These are phyloP conservation scores for Raphanus raphanistrum DNA, from an alignment of 345 rosid genomes.

Conservation along the genomic window DNA sequence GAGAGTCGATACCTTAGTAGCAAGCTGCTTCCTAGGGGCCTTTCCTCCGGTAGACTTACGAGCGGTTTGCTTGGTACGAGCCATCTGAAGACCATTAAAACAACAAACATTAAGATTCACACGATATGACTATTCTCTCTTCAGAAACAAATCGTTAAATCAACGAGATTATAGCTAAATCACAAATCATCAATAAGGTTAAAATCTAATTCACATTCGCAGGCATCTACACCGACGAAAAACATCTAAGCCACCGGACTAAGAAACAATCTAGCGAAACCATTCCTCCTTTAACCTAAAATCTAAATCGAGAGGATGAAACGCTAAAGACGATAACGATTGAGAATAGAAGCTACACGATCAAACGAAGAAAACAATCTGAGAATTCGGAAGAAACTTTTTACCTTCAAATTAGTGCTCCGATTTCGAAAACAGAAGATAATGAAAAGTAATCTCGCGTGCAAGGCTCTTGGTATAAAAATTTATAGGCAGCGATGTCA, in stretches of 20 bases:
- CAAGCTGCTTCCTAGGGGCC: conserved; percentile 97
- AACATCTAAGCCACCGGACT: not conserved
- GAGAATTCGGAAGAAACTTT: not conserved
- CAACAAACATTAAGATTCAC: not conserved
- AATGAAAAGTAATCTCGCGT: not conserved
- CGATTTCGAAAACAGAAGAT: not conserved
- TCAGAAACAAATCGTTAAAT: not conserved
- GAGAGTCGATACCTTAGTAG: conserved; percentile 59
- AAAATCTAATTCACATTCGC: conserved; percentile 4
- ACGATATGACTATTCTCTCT: not conserved
- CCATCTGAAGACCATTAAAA: conserved; percentile 17
- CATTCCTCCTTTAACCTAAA: not conserved
- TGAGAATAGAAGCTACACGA: not conserved
- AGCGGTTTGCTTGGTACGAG: conserved; percentile 87
- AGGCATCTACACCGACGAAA: no score
- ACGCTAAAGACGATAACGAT: not conserved
- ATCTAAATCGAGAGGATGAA: not conserved
- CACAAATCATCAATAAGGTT: not conserved
- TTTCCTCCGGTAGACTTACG: conserved; percentile 96
- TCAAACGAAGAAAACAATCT: not conserved
- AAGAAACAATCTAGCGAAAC: not conserved
- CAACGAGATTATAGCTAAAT: no score
- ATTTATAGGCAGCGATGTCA: conserved; percentile 33
- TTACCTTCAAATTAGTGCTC: conserved; percentile 31
- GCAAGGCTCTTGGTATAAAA: not conserved